Base-by-base conservation (phyloP, 78 protist genomes). In the Dictyostelium citrinum region DNA sequence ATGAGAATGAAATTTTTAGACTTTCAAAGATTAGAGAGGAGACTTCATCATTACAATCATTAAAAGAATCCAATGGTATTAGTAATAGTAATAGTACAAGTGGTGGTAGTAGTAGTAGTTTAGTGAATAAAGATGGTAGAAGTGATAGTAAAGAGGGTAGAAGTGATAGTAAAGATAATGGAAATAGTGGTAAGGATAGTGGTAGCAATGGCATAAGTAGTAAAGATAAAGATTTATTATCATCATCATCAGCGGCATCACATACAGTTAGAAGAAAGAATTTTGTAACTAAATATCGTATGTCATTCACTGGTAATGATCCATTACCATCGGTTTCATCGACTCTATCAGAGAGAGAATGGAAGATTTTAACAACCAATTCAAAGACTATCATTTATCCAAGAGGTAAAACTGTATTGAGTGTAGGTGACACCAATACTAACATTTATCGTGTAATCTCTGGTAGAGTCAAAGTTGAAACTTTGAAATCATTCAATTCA, bases 281-380 rank as follows among this genome's bases (percentile, higher is more conserved):
- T 27, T 79, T 78, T 45, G 93, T 67, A 14, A 31, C 86, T 1
- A 88, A 84, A 33, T 88, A 88, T 49, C 43, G 93, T 27, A 76
- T 88, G 93, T 88, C 93, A 11, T 88, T 88, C 33, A 88, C 93
- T 58, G 93, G 93, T 7, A 88, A 88, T n/a, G 93, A 88, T 35
- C 93, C 93, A 67, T 77, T 76, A 7, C 93, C 93, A 8, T 78
- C 81, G 1, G 80, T 88, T 60, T 22, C 81, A 8, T 78, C 93
- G 9, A 11, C 93, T 0, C 33, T 88, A 0, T 49, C 83, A 9
- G 93, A 88, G 24, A 78, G 93, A 55, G 93, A 88, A 51, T 88
- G 93, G 93, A 88, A 88, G 35, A 78, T 88, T 49, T 51, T 88
- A 17, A 74, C 93, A 22, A 88, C 93, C 29, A 88, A 88, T 39